Evolutionary conservation across 371 early-diverging fungal genomes (phyloP).

Genomic region (Mucor saturninus): DNA sequence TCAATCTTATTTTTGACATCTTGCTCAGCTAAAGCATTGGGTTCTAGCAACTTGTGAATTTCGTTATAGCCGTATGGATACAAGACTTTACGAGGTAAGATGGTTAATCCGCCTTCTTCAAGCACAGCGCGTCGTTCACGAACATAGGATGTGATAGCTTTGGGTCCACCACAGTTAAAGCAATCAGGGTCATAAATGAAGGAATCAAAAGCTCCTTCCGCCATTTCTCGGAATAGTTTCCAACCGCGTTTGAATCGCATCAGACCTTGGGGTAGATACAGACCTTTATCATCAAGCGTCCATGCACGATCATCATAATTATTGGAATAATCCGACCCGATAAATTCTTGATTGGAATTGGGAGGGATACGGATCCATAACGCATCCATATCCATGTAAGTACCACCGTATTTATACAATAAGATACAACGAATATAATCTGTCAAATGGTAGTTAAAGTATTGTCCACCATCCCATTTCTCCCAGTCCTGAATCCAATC

Average conservation of each 20-base stretch:
- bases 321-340: slow-evolving; percentile 64
- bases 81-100: slow-evolving; percentile 56
- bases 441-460: slow-evolving; percentile 65
- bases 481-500: slow-evolving; percentile 69
- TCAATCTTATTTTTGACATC: slow-evolving; percentile 47
- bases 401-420: slow-evolving; percentile 71
- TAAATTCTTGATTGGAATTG: slow-evolving; percentile 60
- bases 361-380: slow-evolving; percentile 69
- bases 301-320: slow-evolving; percentile 55
- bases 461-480: slow-evolving; percentile 57
- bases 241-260: slow-evolving; percentile 72
- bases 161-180: slow-evolving; percentile 70
- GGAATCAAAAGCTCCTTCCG: slow-evolving; percentile 58
- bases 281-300: slow-evolving; percentile 66
- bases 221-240: slow-evolving; percentile 65
- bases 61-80: slow-evolving; percentile 63
- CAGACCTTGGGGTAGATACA: slow-evolving; percentile 65
- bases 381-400: slow-evolving; percentile 76
- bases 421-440: slow-evolving; percentile 63
- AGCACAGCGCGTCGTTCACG: slow-evolving; percentile 51
- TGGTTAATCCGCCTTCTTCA: slow-evolving; percentile 54
- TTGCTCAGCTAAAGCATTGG: slow-evolving; percentile 54
- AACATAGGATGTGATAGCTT: slow-evolving; percentile 66
- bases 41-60: slow-evolving; percentile 43
- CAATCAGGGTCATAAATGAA: slow-evolving; percentile 62